A percentile compares a stretch with the other conserved stretches of the same genome.
phyloP scores from a whole-genome alignment of 2,329 filamentous ascomycete species.

The Cytospora piceae region DNA sequence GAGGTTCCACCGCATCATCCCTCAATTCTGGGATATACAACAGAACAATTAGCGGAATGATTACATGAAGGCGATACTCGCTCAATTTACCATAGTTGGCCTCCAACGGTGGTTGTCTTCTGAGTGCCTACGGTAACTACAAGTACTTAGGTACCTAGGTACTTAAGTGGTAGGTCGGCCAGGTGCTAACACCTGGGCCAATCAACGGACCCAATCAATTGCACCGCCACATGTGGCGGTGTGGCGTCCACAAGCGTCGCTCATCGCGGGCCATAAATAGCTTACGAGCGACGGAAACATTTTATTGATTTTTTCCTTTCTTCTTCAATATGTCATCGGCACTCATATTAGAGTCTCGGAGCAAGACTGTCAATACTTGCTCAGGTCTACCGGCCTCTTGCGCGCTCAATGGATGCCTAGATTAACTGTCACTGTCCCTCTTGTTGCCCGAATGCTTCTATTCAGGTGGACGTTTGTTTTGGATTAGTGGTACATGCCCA shows the following conservation, averaged over 20 bases:
- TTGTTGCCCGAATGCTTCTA: constrained; percentile 63
- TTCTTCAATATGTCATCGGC: constrained; percentile 76
- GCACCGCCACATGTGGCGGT: constrained; percentile 1
- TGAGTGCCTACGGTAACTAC: too few relatives aligned
- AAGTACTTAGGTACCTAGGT: too few relatives aligned
- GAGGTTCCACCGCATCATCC: too few relatives aligned
- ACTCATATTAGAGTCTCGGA: constrained; percentile 99
- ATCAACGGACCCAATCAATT: background rate
- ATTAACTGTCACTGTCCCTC: constrained; percentile 73
- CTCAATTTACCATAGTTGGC: too few relatives aligned
- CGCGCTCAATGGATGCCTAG: constrained; percentile 99
- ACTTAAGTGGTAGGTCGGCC: background rate
- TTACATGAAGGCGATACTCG: too few relatives aligned
- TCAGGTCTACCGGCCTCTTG: constrained; percentile 84
- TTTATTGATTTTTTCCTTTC: constrained; percentile 47
- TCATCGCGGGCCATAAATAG: constrained; percentile 4
- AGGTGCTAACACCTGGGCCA: background rate
- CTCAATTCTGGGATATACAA: too few relatives aligned
- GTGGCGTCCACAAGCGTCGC: background rate
- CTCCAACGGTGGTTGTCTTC: too few relatives aligned
- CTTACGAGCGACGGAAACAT: constrained; percentile 31
- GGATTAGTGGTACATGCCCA: constrained; percentile 45
- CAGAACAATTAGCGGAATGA: too few relatives aligned
- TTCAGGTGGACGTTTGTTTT: constrained; percentile 44
- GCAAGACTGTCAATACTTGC: constrained; percentile 88